Conservation (phyloP, 768 basidiomycete species). For the Coprinopsis strossmayeri region DNA sequence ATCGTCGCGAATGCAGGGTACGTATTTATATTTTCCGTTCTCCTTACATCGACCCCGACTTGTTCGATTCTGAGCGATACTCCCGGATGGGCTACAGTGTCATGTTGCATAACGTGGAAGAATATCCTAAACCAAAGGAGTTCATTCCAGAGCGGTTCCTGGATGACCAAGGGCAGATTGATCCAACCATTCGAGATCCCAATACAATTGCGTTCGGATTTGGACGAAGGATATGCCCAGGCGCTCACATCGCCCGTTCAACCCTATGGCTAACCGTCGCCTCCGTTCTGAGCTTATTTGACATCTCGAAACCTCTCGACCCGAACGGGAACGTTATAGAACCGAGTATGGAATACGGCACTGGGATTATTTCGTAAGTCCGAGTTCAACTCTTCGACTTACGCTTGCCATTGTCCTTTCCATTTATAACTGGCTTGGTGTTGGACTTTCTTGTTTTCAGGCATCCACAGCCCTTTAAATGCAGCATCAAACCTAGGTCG, state of each 20-base stretch:
- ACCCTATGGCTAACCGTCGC: constrained; percentile 22
- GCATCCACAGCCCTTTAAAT: neutral
- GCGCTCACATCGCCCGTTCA: constrained; percentile 19
- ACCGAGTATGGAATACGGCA: neutral
- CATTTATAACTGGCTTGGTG: neutral
- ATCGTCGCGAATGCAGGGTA: constrained; percentile 31
- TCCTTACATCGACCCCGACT: no score
- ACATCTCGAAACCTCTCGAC: constrained; percentile 20
- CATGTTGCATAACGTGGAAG: constrained; percentile 26
- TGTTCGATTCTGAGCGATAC: no score
- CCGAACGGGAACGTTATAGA: constrained; percentile 18
- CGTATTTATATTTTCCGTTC: no score
- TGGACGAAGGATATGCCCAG: constrained; percentile 25
- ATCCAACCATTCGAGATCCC: constrained; percentile 30
- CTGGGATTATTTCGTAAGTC: neutral
- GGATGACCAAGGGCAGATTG: no score
- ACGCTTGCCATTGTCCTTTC: neutral
- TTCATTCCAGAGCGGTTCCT: constrained; percentile 45
- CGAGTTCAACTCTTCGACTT: no score
- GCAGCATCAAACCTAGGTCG: neutral
- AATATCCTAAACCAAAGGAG: constrained; percentile 25
- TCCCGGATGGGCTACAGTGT: no score
- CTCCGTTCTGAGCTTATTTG: constrained; percentile 24
- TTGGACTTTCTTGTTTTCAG: neutral
- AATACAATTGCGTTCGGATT: constrained; percentile 30